Base-by-base conservation (phyloP, 2,329 filamentous ascomycete genomes). In the Paramyrothecium sp. region DNA sequence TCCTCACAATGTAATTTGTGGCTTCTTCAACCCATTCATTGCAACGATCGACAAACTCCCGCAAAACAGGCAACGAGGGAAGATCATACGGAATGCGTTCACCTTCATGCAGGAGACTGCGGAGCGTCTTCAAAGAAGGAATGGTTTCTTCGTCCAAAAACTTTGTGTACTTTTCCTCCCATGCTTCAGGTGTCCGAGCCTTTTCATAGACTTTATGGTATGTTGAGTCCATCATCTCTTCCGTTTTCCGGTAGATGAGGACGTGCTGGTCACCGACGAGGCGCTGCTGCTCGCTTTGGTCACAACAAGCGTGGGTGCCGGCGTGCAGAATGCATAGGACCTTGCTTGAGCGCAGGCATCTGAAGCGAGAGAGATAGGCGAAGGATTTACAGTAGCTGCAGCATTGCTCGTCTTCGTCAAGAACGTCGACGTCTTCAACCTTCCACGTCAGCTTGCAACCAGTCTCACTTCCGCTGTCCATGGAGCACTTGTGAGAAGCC, bases 11-110 rank as follows among this genome's bases (percentile, higher is more conserved):
- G 78, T 96, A 99, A 70, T 90, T 93, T 68, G 91, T 95, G 63
- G 95, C 95, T 76, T 98, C 94, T 68, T 98, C 95, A 61, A 97
- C 92, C 90, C 96, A 97, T 71, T 96, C 92, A 73, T 97, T 96
- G 79, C 95, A 98, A 68, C 91, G 89, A 66, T 97, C 92, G 72
- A 99, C 95, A 77, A 96, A 99, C 63, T 89, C 85, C 75, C 88
- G 90, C 65, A 99, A 82, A 65, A 91, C 85, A 66, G 89, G 84
- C 61, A 99, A 83, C 61, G 92, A 93, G 63, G 88, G 87, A 60
- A 99, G 83, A 57, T 92, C 89, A 80, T 91, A 96, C 58, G 94
- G 92, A 68, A 99, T 97, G 74, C 92, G 93, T 77, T 99, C 95
- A 73, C 95, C 95, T 80, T 99, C 95, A 70, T 89, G 89, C 58